Evolutionary conservation across 768 basidiomycete genomes (phyloP), one percentile per base, ranked within the genome.

Genomic region (Panaeolus cyanescens): DNA sequence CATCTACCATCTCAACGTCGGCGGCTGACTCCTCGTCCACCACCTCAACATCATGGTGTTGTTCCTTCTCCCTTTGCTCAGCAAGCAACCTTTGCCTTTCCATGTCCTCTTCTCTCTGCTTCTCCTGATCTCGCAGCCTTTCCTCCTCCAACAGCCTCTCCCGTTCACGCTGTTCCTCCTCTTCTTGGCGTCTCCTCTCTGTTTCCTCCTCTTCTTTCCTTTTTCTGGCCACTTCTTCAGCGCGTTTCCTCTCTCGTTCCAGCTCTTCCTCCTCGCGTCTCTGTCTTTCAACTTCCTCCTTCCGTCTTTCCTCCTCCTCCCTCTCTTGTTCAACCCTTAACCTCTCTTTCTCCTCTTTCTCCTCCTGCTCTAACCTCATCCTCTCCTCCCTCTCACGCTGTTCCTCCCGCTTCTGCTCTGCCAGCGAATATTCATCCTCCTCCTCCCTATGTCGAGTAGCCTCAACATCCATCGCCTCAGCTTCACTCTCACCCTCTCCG

Each of bases 151-250:
- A 22, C 39, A 42, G 22, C 19, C 40, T 45, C 17, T 63, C 22
- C 22, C 58, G 15, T 55, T 58, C 28, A 32, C 55, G 32, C 19
- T 59, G 20, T 15, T 61, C 55, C 30, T 55, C 53, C 22, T 59
- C 59, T 39, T 55, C 31, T 31, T 59, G 25, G n/a, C 39, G 39
- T 40, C 5, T 20, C 17, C 59, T 25, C 22, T 60, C 54, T 5
- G n/a, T 20, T 50, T 59, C 32, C 54, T 59, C 55, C n/a, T 58
- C 59, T n/a, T 58, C 60, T 36, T 40, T 42, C 32, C 40, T 45
- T 34, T 59, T 55, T 40, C 50, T 54, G 3, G 3, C 30, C 25
- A 25, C 40, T 8, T 20, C 40, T 17, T 42, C 40, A 19, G 5
- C 40, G 13, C 15, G 22, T 28, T 40, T 59, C 37, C 55, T 36